Evolutionary conservation across 257 asterid species (phyloP), one percentile per base, ranked within the genome.

Genomic region (Primulina huaijiensis): DNA sequence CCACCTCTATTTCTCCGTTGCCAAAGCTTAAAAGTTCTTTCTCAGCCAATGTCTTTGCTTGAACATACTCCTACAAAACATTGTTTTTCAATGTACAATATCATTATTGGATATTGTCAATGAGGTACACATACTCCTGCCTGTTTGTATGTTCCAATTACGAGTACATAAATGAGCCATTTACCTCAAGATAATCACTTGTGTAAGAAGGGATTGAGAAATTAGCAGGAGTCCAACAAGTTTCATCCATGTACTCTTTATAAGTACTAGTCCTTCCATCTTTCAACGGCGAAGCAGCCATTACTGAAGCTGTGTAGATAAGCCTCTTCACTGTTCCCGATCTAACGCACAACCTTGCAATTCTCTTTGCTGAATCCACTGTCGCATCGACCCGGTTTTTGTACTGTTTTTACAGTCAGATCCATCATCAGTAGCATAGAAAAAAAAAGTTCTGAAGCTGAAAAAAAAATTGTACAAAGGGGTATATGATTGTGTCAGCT

Each of bases 201-300:
- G 5, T 0, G 29, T 67, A 67, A 11, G 80, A 70, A 37, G 46
- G 64, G 27, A 23, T 23, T 23, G 82, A 69, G 65, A 78, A 64
- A 64, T 70, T 20, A 17, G 78, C 38, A 67, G 85, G 83, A 4
- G 82, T 78, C 82, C 88, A 83, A 78, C 88, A 83, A 38, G 80
- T 72, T 76, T 80, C 85, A 65, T 83, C 88, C 56, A 83, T 67
- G 14, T 60, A 20, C 3, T 73, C 72, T 67, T 80, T 77, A 52
- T 34, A 80, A 53, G 72, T 67, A 56, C 50, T 38, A n/a, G n/a
- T n/a, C 16, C 80, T 81, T 30, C 70, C 75, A 11, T 80, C 77
- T 37, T 71, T 78, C 59, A 78, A 21, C 27, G 83, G 83, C 2
- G 85, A 80, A 14, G 88, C 82, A 21, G 82, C 72, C 62, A 68